These are phyloP conservation scores for Fagopyrum tataricum DNA, from an alignment of 148 eudicot species.

Conservation along the genomic window DNA sequence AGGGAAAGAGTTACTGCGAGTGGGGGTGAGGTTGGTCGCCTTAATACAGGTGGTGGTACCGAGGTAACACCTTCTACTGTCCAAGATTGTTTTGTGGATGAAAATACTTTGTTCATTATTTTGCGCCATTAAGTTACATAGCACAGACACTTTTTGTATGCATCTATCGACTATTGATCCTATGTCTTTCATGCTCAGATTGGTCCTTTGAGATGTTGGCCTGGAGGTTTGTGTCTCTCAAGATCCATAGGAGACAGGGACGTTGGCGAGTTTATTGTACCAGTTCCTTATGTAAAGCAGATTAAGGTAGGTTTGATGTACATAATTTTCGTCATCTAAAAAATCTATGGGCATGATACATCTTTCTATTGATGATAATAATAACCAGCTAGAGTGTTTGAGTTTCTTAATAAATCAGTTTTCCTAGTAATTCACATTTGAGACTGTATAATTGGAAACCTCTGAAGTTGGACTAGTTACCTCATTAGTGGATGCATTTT, in stretches of 20 bases:
- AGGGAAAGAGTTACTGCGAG: slow-evolving; percentile 83
- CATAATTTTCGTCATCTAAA: not conserved
- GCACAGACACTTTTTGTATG: not conserved
- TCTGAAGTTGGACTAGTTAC: not conserved
- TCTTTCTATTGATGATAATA: not conserved
- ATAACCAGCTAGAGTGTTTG: not conserved
- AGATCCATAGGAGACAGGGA: slow-evolving; percentile 97
- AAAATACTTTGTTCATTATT: not conserved
- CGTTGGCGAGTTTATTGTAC: slow-evolving; percentile 96
- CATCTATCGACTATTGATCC: not conserved
- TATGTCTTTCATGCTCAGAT: slow-evolving; percentile 31
- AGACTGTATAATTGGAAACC: not conserved
- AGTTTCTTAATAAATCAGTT: not conserved
- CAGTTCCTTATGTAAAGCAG: slow-evolving; percentile 95
- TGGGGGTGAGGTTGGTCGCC: slow-evolving; percentile 99
- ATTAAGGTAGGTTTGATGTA: slow-evolving; percentile 58
- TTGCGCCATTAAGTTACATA: not conserved
- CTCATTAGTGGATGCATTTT: not conserved
- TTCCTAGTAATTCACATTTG: not conserved
- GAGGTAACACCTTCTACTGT: slow-evolving; percentile 44
- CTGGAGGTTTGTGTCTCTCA: slow-evolving; percentile 96
- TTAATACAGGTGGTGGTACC: slow-evolving; percentile 95
- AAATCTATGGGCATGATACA: not conserved
- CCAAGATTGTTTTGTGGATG: not conserved
- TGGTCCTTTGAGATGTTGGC: slow-evolving; percentile 99